Percentiles rank a stretch among this genome's conserved stretches.
Conservation (phyloP, 2,329 filamentous ascomycete species). For the Epicoccum nigrum region DNA sequence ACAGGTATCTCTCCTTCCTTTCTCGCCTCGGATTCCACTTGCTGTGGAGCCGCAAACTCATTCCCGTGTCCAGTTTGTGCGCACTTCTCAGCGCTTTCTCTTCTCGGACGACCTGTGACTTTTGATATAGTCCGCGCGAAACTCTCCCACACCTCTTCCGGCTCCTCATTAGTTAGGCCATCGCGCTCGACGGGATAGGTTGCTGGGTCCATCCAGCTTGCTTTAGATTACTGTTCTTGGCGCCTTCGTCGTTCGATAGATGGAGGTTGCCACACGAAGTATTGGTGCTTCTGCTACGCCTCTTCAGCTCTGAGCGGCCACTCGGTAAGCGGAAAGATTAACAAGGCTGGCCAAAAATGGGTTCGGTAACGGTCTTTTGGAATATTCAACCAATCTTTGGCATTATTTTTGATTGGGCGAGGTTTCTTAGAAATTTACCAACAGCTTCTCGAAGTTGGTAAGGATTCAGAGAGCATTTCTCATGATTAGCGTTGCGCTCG, state of each 20-base stretch:
- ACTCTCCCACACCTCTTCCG: conserved; percentile 28
- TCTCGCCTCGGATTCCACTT: neutral
- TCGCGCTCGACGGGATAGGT: conserved; percentile 34
- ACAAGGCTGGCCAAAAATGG: too few relatives aligned
- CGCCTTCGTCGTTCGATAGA: neutral
- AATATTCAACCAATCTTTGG: too few relatives aligned
- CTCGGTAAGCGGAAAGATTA: too few relatives aligned
- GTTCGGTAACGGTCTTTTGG: too few relatives aligned
- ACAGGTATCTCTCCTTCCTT: conserved; percentile 17
- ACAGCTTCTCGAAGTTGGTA: too few relatives aligned
- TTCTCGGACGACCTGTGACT: conserved; percentile 28
- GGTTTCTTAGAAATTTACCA: too few relatives aligned
- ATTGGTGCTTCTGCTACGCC: neutral
- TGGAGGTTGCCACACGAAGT: neutral
- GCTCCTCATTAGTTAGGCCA: conserved; percentile 12
- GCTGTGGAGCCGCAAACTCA: conserved; percentile 11
- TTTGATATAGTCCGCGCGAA: conserved; percentile 28
- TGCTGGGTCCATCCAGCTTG: conserved; percentile 34
- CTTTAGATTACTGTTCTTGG: neutral
- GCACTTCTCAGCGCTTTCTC: conserved; percentile 19
- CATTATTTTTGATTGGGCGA: too few relatives aligned
- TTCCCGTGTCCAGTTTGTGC: conserved; percentile 9
- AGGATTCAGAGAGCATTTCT: too few relatives aligned
- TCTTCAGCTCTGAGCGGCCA: too few relatives aligned
- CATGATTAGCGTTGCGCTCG: neutral